Evolutionary conservation across 495 filamentous ascomycete species (phyloP), one percentile per base, ranked within the genome.

Genomic region (Cetradonia linearis): DNA sequence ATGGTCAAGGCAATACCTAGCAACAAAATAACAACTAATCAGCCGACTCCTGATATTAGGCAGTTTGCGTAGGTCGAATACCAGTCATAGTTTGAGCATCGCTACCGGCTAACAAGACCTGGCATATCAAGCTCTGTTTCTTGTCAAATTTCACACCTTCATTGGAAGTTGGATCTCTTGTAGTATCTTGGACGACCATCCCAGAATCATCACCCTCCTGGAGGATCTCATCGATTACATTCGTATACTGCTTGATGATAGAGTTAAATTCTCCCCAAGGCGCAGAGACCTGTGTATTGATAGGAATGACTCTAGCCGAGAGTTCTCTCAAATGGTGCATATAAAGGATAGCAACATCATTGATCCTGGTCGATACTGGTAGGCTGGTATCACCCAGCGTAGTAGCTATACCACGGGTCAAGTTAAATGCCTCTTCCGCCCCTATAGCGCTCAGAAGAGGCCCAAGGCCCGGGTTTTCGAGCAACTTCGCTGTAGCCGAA

Each of bases 31-130:
- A 23, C 14, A 7, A 14, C 2, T 14, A 49, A 49, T 49, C 27
- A 28, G 14, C 23, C 0, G 8, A 31, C 33, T 9, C 27, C 28
- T 20, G 2, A 54, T 10, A 9, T 16, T 54, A 23, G 28, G n/a
- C 33, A 20, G 1, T 31, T 33, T 1, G 50, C 33, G 6, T 30
- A 54, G 23, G 18, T 16, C 20, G 4, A 8, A 18, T 54, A 54
- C 50, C 50, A 33, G 50, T 54, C 33, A 54, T 25, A 10, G 50
- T 33, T 28, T 54, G 50, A 36, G 31, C 50, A 54, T 54, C 50
- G 50, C 50, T 54, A 13, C 23, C 2, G 23, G 33, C 30, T 33
- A 54, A 16, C 30, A 54, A 30, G 7, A 36, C 50, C 50, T 36
- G 9, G 33, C 50, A n/a, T 33, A 54, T 54, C 50, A 54, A 25